Percentiles rank a stretch among this genome's conserved stretches.
Evolutionary conservation across 495 filamentous ascomycete genomes (phyloP).

Genomic region (Aspergillus ostianus): DNA sequence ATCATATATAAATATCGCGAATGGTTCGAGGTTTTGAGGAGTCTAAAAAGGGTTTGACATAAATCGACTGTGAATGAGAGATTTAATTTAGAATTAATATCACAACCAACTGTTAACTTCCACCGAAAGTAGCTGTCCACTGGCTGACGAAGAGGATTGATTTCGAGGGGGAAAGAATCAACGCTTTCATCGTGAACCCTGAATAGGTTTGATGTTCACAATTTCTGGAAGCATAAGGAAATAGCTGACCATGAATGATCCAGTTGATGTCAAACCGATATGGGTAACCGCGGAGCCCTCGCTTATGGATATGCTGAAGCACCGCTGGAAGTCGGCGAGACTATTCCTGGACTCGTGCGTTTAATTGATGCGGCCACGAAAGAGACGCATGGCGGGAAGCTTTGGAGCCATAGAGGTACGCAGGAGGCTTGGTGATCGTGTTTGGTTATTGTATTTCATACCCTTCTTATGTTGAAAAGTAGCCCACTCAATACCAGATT

Average conservation of each 20-base stretch:
- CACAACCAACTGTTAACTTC: too few relatives aligned
- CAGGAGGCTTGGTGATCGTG: slow-evolving; percentile 18
- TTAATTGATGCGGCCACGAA: slow-evolving; percentile 30
- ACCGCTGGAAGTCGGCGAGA: slow-evolving; percentile 30
- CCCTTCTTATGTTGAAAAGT: too few relatives aligned
- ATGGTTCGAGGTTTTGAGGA: too few relatives aligned
- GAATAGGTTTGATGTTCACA: slow-evolving; percentile 18
- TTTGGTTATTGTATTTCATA: too few relatives aligned
- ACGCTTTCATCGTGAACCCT: slow-evolving; percentile 31
- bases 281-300: slow-evolving; percentile 42
- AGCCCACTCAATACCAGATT: too few relatives aligned
- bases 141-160: slow-evolving; percentile 39
- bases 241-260: slow-evolving; percentile 19
- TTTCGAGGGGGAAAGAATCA: slow-evolving; percentile 36
- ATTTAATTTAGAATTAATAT: too few relatives aligned
- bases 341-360: slow-evolving; percentile 33
- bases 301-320: slow-evolving; percentile 36
- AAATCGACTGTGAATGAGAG: too few relatives aligned
- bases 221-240: background rate
- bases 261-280: slow-evolving; percentile 46
- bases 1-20: too few relatives aligned
- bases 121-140: slow-evolving; percentile 37
- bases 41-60: too few relatives aligned
- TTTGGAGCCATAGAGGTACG: slow-evolving; percentile 23
- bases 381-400: slow-evolving; percentile 39